Conservation (phyloP, 148 eudicot species). For the Drosera capensis region DNA sequence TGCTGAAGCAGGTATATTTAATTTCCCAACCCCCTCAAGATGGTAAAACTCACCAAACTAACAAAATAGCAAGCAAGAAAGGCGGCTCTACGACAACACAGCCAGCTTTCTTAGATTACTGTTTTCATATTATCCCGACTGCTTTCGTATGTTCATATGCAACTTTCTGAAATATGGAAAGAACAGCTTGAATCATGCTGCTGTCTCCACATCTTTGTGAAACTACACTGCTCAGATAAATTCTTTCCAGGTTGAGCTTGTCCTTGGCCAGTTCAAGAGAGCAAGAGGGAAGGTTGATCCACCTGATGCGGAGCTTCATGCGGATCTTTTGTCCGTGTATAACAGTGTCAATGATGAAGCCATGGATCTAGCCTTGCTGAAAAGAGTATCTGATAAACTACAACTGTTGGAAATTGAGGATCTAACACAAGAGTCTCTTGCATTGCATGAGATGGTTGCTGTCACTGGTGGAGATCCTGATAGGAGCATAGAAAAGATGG, state of each 20-base stretch:
- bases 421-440: constrained; percentile 83
- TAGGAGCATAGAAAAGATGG: constrained; percentile 90
- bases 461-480: constrained; percentile 60
- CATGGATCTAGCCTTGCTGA: constrained; percentile 37
- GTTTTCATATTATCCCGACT: too few relatives aligned
- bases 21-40: too few relatives aligned
- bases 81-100: too few relatives aligned
- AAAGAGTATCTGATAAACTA: constrained; percentile 58
- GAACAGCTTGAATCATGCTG: not conserved
- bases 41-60: too few relatives aligned
- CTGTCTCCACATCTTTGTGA: not conserved
- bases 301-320: constrained; percentile 52
- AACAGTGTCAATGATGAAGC: constrained; percentile 26
- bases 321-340: constrained; percentile 52
- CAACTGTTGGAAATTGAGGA: constrained; percentile 61
- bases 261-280: constrained; percentile 71
- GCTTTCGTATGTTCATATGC: too few relatives aligned
- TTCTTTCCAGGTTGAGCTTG: constrained; percentile 71
- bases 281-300: constrained; percentile 76
- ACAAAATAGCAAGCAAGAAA: too few relatives aligned
- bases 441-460: constrained; percentile 79
- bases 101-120: too few relatives aligned
- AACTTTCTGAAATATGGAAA: not conserved
- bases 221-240: not conserved
- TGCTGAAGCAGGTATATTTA: too few relatives aligned